Conservation (phyloP, 345 rosid species). For the Lepidium aucheri region DNA sequence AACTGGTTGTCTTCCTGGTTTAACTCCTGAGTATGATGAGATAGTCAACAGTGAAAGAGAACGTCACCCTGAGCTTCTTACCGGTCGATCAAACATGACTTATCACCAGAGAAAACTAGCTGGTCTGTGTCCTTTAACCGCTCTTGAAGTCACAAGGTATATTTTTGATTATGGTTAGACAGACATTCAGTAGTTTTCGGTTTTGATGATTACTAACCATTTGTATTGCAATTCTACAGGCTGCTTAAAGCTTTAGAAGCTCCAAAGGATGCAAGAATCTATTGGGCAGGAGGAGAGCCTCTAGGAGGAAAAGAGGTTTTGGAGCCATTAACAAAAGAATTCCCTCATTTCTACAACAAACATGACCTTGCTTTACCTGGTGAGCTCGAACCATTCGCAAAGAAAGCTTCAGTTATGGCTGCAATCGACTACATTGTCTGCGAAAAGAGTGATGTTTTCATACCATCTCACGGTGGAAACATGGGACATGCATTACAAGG, state of each 20-base stretch:
- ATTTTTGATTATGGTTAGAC: not conserved
- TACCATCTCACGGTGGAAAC: conserved; percentile 99
- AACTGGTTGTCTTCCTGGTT: conserved; percentile 90
- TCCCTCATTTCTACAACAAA: conserved; percentile 73
- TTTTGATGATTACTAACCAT: not conserved
- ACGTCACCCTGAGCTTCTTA: conserved; percentile 79
- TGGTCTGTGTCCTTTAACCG: conserved; percentile 89
- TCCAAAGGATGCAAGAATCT: conserved; percentile 59
- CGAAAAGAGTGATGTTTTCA: conserved; percentile 75
- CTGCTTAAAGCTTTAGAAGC: conserved; percentile 94
- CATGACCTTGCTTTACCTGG: conserved; percentile 80
- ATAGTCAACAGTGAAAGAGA: conserved; percentile 66
- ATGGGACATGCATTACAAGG: conserved; percentile 99
- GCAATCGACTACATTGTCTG: conserved; percentile 86
- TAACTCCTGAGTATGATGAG: conserved; percentile 62
- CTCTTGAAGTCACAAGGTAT: conserved; percentile 83
- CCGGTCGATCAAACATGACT: conserved; percentile 90
- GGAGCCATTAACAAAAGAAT: conserved; percentile 55
- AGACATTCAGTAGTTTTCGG: not conserved
- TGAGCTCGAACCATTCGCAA: conserved; percentile 74
- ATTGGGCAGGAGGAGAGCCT: conserved; percentile 98
- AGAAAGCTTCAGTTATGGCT: conserved; percentile 82
- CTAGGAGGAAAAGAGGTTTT: conserved; percentile 81
- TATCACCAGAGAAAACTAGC: conserved; percentile 73
- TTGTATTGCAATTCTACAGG: conserved; percentile 29